Conservation (phyloP, 805 yeast genomes). For the Barnettozyma vustinii region DNA sequence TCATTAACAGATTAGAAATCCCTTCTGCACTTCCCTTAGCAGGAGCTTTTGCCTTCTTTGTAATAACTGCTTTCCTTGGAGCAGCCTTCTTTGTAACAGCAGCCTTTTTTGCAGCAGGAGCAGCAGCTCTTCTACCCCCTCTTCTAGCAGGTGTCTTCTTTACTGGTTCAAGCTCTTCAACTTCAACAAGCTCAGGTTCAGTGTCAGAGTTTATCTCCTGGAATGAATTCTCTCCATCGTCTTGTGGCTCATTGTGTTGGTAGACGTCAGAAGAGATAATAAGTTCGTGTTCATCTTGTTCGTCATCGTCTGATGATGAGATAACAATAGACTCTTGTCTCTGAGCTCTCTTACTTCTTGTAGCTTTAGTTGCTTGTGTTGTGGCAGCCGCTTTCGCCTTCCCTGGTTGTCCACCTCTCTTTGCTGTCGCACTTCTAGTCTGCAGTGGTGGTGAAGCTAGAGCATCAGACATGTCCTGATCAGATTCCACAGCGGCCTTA, state of each 20-base stretch:
- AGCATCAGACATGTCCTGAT: neutral
- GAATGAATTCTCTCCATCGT: constrained; percentile 4
- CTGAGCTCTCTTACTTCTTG: neutral
- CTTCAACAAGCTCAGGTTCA: constrained; percentile 1
- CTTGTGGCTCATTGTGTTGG: neutral
- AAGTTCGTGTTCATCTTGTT: neutral
- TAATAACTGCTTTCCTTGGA: neutral
- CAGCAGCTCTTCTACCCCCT: neutral
- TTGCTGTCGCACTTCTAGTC: neutral
- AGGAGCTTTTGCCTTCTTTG: neutral
- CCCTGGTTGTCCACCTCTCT: neutral
- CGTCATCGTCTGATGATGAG: constrained; percentile 9
- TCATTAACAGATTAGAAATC: constrained; percentile 1
- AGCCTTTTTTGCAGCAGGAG: neutral
- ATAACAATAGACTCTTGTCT: constrained; percentile 7
- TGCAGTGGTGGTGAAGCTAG: neutral
- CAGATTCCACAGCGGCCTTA: neutral
- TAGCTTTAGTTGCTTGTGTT: neutral
- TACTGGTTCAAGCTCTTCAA: neutral
- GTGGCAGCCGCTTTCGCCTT: neutral
- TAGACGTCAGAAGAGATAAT: neutral
- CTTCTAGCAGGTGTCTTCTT: neutral
- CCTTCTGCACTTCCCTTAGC: constrained; percentile 1
- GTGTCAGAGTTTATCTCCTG: constrained; percentile 8
- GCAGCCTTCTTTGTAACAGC: neutral